Conservation (phyloP, 352 stramenopile genomes). For the Blastocystis sp. region DNA sequence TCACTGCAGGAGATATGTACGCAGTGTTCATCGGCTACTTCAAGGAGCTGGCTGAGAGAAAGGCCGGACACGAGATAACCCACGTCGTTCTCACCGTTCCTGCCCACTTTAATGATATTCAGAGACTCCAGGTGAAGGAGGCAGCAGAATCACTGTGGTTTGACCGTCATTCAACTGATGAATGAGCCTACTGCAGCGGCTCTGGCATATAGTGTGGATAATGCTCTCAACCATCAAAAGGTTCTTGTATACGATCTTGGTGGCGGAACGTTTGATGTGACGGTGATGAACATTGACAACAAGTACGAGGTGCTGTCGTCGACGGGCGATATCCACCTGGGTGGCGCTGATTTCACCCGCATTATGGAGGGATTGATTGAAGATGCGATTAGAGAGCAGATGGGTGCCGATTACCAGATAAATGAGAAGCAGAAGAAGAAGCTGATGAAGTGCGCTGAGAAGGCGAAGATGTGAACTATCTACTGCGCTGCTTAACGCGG, state of each 20-base stretch:
- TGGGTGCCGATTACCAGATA: neutral
- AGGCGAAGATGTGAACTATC: too few relatives aligned
- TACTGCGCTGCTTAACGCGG: too few relatives aligned
- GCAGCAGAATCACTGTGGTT: constrained; percentile 72
- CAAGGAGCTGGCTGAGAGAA: neutral
- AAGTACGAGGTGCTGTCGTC: constrained; percentile 85
- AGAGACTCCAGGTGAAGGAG: neutral
- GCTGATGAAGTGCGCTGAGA: neutral
- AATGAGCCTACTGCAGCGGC: constrained; percentile 93
- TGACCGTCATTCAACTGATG: constrained; percentile 91
- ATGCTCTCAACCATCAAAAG: constrained; percentile 88
- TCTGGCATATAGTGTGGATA: constrained; percentile 81
- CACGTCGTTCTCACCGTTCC: constrained; percentile 46
- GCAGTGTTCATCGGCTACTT: constrained; percentile 29
- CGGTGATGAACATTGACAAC: constrained; percentile 73
- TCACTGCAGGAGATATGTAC: constrained; percentile 24
- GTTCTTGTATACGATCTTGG: constrained; percentile 95
- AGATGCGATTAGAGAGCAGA: neutral
- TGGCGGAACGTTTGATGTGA: constrained; percentile 96
- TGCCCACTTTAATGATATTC: constrained; percentile 47
- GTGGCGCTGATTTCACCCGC: constrained; percentile 73
- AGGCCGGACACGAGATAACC: neutral
- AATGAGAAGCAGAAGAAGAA: neutral
- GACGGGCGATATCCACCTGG: constrained; percentile 73
- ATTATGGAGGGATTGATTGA: constrained; percentile 15